Conservation (phyloP, 2,329 filamentous ascomycete species). For the Diaporthe batatas region DNA sequence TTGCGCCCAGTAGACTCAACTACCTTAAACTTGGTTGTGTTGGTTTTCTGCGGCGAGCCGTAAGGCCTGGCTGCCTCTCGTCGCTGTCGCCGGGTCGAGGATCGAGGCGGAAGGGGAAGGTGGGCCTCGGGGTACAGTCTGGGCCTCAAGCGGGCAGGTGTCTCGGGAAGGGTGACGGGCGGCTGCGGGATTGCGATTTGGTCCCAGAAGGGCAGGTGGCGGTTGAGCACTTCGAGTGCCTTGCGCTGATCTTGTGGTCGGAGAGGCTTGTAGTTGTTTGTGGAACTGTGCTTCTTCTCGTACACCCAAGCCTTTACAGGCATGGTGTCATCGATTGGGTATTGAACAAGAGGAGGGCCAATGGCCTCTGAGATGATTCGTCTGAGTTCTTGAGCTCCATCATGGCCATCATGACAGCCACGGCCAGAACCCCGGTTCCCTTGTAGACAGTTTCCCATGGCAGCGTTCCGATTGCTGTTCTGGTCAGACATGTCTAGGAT, state of each 20-base stretch:
- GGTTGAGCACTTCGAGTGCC: slow-evolving; percentile 5
- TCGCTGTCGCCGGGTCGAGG: not conserved
- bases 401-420: not conserved
- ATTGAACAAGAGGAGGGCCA: not conserved
- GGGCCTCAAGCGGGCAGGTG: no score
- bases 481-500: not conserved
- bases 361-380: not conserved
- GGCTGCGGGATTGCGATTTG: not conserved
- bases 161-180: no score
- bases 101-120: not conserved
- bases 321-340: not conserved
- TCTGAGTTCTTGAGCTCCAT: no score
- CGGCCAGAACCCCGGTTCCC: not conserved
- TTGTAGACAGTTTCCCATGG: not conserved
- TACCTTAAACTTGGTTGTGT: not conserved
- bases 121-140: not conserved
- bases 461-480: no score
- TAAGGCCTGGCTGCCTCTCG: not conserved
- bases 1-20: not conserved
- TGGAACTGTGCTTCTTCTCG: not conserved
- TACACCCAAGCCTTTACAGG: not conserved
- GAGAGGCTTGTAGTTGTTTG: not conserved
- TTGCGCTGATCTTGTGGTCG: not conserved
- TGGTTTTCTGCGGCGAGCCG: not conserved
- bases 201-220: not conserved